Percentiles rank a stretch among this genome's conserved stretches.
These are phyloP conservation scores for Microsporum canis DNA, from an alignment of 2,329 filamentous ascomycete species.

Conservation along the genomic window DNA sequence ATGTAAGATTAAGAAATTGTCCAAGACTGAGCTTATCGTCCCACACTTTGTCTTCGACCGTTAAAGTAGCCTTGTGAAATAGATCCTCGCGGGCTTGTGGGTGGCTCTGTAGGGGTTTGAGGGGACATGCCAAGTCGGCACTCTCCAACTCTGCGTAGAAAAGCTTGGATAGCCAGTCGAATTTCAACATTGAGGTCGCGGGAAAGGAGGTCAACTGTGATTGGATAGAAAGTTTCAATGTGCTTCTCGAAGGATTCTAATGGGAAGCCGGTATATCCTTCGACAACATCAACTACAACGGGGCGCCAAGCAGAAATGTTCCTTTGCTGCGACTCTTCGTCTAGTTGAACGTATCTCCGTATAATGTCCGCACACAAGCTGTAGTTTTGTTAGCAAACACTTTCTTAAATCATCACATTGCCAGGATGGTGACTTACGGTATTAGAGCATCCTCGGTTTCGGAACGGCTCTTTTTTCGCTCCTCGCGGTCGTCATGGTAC, in stretches of 20 bases:
- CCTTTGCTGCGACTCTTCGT: conserved; percentile 91
- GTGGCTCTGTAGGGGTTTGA: conserved; percentile 19
- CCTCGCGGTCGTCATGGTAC: conserved; percentile 81
- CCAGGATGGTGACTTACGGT: conserved; percentile 43
- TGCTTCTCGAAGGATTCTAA: conserved; percentile 68
- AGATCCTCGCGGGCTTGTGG: conserved; percentile 27
- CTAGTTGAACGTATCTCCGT: conserved; percentile 67
- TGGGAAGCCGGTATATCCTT: conserved; percentile 81
- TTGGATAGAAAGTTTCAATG: conserved; percentile 71
- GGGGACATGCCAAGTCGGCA: conserved; percentile 43
- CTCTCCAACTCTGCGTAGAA: conserved; percentile 76
- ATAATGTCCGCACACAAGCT: conserved; percentile 88
- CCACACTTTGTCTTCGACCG: background rate
- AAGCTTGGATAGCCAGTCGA: conserved; percentile 61
- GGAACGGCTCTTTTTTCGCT: conserved; percentile 63
- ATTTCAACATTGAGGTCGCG: conserved; percentile 74
- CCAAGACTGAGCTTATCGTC: background rate
- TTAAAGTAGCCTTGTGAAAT: conserved; percentile 23
- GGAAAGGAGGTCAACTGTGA: conserved; percentile 68
- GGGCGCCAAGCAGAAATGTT: conserved; percentile 97
- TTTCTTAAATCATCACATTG: background rate
- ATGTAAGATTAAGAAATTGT: background rate
- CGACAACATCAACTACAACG: conserved; percentile 91
- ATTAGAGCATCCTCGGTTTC: conserved; percentile 88
- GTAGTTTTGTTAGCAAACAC: conserved; percentile 16